Evolutionary conservation across 2,329 filamentous ascomycete genomes (phyloP), one percentile per base, ranked within the genome.

Genomic region (Alternaria dauci): DNA sequence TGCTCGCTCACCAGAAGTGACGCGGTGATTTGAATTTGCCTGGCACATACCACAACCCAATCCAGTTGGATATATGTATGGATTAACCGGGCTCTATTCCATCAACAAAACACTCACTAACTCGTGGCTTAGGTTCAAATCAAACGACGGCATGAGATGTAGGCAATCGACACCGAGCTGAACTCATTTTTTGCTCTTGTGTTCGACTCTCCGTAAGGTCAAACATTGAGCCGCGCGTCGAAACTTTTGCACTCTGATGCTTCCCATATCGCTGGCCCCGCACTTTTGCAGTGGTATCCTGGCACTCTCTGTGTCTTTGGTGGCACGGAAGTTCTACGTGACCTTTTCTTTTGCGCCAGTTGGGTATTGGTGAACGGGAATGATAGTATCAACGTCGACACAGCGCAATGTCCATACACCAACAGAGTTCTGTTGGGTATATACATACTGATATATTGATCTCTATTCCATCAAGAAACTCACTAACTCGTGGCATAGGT

Each of bases 161-260:
- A 56, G 18, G 26, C n/a, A 28, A 52, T 30, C 48, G 48, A 38
- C 44, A 42, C 36, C 36, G 44, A 46, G 25, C 44, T 38, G 44
- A 56, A 56, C 44, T 42, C 36, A 48, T 50, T 41, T 58, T 34
- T 39, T 53, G 28, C 54, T 8, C 28, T 38, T 36, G 46, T 30
- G 34, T 58, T 58, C 50, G 41, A 47, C 41, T 28, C 50, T n/a
- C 18, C 6, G 8, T 5, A 18, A 20, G n/a, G 32, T 5, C 25
- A 16, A 8, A 36, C 30, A 7, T 41, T 50, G 2, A 50, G 30
- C 8, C 4, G 6, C 8, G 16, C 4, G 30, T 20, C 18, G 14
- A 32, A 11, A 8, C 18, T 25, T 50, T 36, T 36, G 30, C 7
- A 8, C 20, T 3, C 16, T 2, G 8, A 14, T 47, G 25, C 18